These are phyloP conservation scores for Ustilago hordei DNA, from an alignment of 1,284 basidiomycete genomes.

Conservation along the genomic window DNA sequence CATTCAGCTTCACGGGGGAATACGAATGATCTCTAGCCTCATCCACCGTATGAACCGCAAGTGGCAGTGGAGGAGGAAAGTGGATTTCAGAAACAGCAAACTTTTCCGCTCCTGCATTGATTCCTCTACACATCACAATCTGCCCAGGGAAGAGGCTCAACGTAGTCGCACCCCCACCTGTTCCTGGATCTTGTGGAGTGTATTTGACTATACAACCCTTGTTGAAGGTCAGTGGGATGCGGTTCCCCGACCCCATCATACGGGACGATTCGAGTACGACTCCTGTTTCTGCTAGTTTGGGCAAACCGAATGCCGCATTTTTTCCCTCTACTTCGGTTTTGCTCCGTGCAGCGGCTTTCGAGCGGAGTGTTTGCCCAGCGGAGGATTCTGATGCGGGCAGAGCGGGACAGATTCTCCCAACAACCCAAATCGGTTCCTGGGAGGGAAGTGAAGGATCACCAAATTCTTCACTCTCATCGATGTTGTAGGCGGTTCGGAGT, in stretches of 20 bases:
- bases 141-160: conserved; percentile 86
- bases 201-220: conserved; percentile 50
- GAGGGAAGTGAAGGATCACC: conserved; percentile 58
- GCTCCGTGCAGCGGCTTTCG: conserved; percentile 9
- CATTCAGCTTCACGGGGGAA: conserved; percentile 27
- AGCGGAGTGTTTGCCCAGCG: conserved; percentile 17
- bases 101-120: conserved; percentile 87
- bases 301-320: conserved; percentile 20
- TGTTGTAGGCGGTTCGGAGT: conserved; percentile 51
- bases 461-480: conserved; percentile 48
- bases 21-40: conserved; percentile 53
- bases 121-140: conserved; percentile 86
- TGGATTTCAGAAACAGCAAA: conserved; percentile 88
- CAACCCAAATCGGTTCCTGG: conserved; percentile 64
- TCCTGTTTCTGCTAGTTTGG: conserved; percentile 42
- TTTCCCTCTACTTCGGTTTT: not conserved
- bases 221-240: conserved; percentile 53
- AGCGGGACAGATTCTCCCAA: conserved; percentile 57
- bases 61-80: conserved; percentile 70
- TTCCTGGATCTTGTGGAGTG: conserved; percentile 46
- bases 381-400: conserved; percentile 27
- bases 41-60: conserved; percentile 47
- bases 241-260: conserved; percentile 61
- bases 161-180: conserved; percentile 27
- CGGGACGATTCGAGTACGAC: conserved; percentile 58